These are phyloP conservation scores for Adansonia madagascariensis DNA, from an alignment of 441 rosid genomes.

Conservation along the genomic window DNA sequence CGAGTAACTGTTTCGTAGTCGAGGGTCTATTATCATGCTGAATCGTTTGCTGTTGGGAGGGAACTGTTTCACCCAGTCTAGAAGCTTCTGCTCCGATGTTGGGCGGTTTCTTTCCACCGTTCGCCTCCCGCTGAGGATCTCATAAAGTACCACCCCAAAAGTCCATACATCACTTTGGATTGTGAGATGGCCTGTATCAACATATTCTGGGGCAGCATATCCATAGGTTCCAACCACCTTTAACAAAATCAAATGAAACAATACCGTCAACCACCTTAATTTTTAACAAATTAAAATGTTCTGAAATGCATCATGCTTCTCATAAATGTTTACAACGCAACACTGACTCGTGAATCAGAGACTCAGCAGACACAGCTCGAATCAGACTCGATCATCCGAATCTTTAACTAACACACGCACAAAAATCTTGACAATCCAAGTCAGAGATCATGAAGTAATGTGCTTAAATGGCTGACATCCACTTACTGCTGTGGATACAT, in stretches of 20 bases:
- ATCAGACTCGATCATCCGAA: no score
- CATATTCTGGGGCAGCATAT: conserved; percentile 63
- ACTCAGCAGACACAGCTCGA: no score
- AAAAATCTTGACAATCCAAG: no score
- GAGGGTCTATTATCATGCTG: conserved; percentile 52
- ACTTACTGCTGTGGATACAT: conserved; percentile 56
- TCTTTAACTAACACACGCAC: no score
- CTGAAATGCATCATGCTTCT: not conserved
- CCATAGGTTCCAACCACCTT: conserved; percentile 60
- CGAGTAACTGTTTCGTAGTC: conserved; percentile 41
- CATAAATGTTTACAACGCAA: not conserved
- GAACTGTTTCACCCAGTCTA: conserved; percentile 59
- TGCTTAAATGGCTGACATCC: not conserved
- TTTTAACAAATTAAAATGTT: conserved; percentile 6
- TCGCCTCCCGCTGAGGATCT: conserved; percentile 59
- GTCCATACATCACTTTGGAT: conserved; percentile 54
- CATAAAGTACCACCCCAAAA: conserved; percentile 62
- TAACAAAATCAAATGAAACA: not conserved
- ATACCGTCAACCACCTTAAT: not conserved
- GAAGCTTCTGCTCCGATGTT: conserved; percentile 46
- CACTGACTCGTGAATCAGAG: no score
- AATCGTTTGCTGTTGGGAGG: conserved; percentile 47
- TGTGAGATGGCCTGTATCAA: conserved; percentile 61
- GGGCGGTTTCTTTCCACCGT: conserved; percentile 52
- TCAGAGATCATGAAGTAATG: not conserved